phyloP scores from a whole-genome alignment of 2,329 filamentous ascomycete species.

The Colletotrichum falcatum region DNA sequence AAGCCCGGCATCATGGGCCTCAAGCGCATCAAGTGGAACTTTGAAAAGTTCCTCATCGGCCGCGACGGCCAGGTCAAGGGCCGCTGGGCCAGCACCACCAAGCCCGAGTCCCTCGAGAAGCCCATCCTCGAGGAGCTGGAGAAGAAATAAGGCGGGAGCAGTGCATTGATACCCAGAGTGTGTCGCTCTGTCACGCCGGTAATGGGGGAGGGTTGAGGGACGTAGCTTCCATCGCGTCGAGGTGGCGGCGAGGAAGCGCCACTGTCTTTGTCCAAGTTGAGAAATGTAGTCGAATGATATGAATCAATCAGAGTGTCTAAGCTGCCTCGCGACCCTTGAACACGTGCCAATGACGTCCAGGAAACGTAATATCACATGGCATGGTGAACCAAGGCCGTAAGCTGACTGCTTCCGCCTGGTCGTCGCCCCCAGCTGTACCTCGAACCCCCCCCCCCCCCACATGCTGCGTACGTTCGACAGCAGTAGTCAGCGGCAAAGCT shows the following conservation, averaged over 20 bases:
- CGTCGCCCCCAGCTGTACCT: neutral
- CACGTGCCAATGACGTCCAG: neutral
- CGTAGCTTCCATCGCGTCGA: neutral
- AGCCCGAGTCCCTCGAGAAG: conserved; percentile 84
- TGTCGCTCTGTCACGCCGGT: conserved; percentile 1
- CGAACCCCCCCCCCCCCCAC: neutral
- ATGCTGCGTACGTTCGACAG: neutral
- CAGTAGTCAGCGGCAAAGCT: neutral
- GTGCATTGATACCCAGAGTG: conserved; percentile 29
- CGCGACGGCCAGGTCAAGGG: conserved; percentile 87
- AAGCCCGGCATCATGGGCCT: conserved; percentile 88
- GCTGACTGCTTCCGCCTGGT: neutral
- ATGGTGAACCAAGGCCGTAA: neutral
- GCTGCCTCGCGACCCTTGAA: neutral
- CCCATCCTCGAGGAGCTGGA: conserved; percentile 80
- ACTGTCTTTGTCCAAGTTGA: neutral
- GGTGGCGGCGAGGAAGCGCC: neutral
- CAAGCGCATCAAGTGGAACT: conserved; percentile 98
- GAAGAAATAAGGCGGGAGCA: conserved; percentile 49
- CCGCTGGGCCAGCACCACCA: conserved; percentile 88
- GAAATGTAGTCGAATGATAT: neutral
- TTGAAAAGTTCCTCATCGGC: conserved; percentile 96
- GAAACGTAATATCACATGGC: neutral
- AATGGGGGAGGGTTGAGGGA: neutral
- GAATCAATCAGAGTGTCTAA: neutral